Base-by-base conservation (phyloP, 139 green algal genomes). In the Picochlorum sp. region DNA sequence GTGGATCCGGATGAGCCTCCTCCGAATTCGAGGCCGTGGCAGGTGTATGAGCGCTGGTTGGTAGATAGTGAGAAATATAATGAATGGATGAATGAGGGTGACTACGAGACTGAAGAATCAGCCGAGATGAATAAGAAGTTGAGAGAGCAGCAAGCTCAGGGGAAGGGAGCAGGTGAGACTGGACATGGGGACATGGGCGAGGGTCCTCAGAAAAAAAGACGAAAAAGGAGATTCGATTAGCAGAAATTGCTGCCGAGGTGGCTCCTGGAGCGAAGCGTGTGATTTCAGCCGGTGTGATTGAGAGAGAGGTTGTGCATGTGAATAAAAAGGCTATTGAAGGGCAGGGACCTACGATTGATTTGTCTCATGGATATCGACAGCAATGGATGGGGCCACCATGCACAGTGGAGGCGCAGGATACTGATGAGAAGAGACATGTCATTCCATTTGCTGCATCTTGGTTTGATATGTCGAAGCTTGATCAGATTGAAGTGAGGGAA, bases 51-150 rank as follows among this genome's bases (percentile, higher is more conserved):
- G 3, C 77, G 82, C n/a, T 95, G 85, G 85, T 44, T 96, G 10
- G 59, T 59, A 7, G 89, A 96, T 74, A 83, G 70, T 16, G 81
- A 86, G 38, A 81, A 80, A 73, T 95, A 80, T 81, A 96, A 96
- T 66, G 89, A 96, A 68, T 96, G 89, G 89, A 94, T 95, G 87
- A 93, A 95, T 69, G 79, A 79, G 0, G 68, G 69, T 4, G 88
- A 96, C 62, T 96, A 96, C 50, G 81, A 86, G 49, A 85, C 80
- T 9, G 72, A 79, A 56, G 77, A 79, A 24, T 77, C 69, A 2
- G 52, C 52, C 4, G 73, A 74, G 1, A 76, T 81, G 56, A 71
- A 81, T 44, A 76, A 83, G 63, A 38, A 14, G 4, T n/a, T 18
- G 57, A 51, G 18, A 61, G 47, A 51, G 34, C 13, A 34, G 51